Conservation (phyloP, 768 basidiomycete genomes). For the Auricularia sp. region DNA sequence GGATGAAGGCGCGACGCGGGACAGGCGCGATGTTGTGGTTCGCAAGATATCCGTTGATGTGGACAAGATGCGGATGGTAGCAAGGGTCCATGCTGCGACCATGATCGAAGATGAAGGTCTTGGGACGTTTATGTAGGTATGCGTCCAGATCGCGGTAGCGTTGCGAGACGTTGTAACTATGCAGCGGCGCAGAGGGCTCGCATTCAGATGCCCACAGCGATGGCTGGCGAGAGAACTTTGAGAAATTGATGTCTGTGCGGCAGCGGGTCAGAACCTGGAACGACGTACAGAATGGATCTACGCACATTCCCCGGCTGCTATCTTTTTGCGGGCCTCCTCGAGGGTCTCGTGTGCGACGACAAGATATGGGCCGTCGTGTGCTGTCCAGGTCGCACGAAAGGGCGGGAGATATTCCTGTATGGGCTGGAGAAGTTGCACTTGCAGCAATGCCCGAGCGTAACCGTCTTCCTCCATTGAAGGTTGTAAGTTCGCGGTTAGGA, state of each 20-base stretch:
- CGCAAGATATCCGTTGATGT: conserved; percentile 39
- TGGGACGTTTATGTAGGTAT: conserved; percentile 1
- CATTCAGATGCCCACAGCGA: conserved; percentile 28
- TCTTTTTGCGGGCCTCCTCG: conserved; percentile 24
- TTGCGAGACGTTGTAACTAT: background rate
- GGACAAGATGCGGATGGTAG: conserved; percentile 28
- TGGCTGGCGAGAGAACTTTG: conserved; percentile 10
- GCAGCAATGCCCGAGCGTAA: conserved; percentile 10
- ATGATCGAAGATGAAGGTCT: conserved; percentile 41
- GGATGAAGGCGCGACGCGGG: conserved; percentile 34
- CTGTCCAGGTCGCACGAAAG: conserved; percentile 37
- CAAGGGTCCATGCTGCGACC: conserved; percentile 41
- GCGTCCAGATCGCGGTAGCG: conserved; percentile 3
- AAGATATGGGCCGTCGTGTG: conserved; percentile 33
- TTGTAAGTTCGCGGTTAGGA: conserved; percentile 11
- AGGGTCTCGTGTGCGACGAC: conserved; percentile 26
- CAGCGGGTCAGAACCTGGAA: conserved; percentile 9
- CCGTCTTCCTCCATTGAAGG: conserved; percentile 11
- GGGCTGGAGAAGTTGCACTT: conserved; percentile 24
- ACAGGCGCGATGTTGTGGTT: background rate
- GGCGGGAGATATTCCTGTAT: conserved; percentile 33
- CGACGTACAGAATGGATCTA: background rate
- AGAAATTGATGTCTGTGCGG: conserved; percentile 20
- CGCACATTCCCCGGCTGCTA: conserved; percentile 24
- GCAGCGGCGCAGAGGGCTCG: conserved; percentile 6